phyloP scores from a whole-genome alignment of 1,284 basidiomycete species.

The Inonotus obliquus region DNA sequence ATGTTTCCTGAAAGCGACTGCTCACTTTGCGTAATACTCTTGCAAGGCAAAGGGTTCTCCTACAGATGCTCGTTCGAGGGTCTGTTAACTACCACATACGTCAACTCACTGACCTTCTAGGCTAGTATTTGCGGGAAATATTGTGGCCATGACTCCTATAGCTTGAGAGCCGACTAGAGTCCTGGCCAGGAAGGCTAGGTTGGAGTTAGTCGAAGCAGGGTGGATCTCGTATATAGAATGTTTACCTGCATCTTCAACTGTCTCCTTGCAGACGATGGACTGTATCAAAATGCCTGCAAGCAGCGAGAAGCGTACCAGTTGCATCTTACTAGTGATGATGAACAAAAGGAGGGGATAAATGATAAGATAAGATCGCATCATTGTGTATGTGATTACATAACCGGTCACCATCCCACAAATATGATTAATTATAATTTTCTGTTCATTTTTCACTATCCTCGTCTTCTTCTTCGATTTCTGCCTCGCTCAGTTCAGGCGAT shows the following conservation, averaged over 20 bases:
- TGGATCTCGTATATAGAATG: neutral
- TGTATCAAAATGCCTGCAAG: neutral
- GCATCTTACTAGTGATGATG: neutral
- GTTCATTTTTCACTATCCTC: constrained; percentile 1
- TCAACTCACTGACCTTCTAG: constrained; percentile 33
- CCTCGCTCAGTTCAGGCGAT: constrained; percentile 26
- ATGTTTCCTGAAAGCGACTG: neutral
- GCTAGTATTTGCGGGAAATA: constrained; percentile 37
- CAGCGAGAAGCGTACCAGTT: neutral
- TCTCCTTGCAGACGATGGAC: constrained; percentile 18
- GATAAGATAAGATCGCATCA: neutral
- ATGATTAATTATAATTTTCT: neutral
- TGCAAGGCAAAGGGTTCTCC: constrained; percentile 57
- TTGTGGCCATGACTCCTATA: constrained; percentile 47
- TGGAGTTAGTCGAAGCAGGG: neutral
- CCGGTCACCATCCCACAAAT: neutral
- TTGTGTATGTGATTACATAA: neutral
- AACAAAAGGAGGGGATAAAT: neutral
- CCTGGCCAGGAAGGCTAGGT: constrained; percentile 41
- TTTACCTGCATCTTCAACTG: constrained; percentile 25
- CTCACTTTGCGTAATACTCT: constrained; percentile 50
- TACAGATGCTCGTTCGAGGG: constrained; percentile 23
- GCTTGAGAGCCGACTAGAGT: constrained; percentile 38
- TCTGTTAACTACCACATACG: neutral
- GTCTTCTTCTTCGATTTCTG: constrained; percentile 30